A percentile compares a stretch with the other conserved stretches of the same genome.
These are phyloP conservation scores for Mycena galopus DNA, from an alignment of 768 basidiomycete species.

Conservation along the genomic window DNA sequence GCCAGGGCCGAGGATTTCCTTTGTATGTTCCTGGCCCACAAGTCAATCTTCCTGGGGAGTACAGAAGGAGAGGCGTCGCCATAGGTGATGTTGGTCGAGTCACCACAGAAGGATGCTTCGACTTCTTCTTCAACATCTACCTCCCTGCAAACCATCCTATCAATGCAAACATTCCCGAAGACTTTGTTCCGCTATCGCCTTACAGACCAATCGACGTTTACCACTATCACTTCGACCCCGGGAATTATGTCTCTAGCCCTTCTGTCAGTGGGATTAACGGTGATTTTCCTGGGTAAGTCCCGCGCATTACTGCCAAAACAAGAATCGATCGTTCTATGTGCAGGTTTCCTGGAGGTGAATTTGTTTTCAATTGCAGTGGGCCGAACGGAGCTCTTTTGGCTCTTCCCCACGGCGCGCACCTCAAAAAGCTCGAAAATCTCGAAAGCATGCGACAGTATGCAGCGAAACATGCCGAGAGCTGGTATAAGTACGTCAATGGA, in stretches of 20 bases:
- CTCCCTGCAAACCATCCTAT: conserved; percentile 40
- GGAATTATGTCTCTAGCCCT: conserved; percentile 5
- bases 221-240: neutral
- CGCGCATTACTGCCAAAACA: neutral
- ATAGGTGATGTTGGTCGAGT: conserved; percentile 52
- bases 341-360: conserved; percentile 2
- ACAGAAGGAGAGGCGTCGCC: conserved; percentile 39
- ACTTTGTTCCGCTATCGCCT: conserved; percentile 34
- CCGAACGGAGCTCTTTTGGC: conserved; percentile 35
- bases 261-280: neutral
- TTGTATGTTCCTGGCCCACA: conserved; percentile 46
- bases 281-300: neutral
- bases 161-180: conserved; percentile 43
- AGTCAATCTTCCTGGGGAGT: conserved; percentile 36
- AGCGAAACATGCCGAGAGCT: conserved; percentile 33
- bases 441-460: conserved; percentile 29
- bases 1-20: conserved; percentile 43
- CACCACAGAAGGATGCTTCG: conserved; percentile 45
- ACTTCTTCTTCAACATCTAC: conserved; percentile 51
- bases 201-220: neutral
- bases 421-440: conserved; percentile 24
- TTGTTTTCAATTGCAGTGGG: neutral
- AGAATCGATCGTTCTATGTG: neutral
- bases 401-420: conserved; percentile 35
- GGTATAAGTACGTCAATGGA: conserved; percentile 37